These are phyloP conservation scores for Ascoidea rubescens DNA, from an alignment of 805 yeast species.

Conservation along the genomic window DNA sequence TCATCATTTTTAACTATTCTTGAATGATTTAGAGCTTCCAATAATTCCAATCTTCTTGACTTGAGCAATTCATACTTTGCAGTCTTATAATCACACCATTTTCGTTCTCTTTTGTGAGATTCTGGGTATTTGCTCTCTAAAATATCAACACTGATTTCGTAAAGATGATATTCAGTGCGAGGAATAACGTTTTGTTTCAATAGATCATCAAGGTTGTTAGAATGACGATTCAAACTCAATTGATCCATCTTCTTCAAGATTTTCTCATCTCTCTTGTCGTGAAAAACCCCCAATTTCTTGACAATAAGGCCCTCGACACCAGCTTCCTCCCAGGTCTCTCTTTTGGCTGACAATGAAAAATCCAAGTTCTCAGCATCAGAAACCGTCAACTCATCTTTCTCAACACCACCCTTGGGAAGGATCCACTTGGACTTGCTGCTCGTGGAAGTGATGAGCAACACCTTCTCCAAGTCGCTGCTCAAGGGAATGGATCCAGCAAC, in stretches of 20 bases:
- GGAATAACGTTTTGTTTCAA: conserved; percentile 24
- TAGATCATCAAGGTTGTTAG: neutral
- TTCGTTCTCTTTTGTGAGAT: conserved; percentile 38
- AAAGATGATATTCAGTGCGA: conserved; percentile 78
- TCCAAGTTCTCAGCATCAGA: conserved; percentile 5
- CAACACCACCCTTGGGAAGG: conserved; percentile 93
- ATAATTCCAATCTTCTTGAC: conserved; percentile 54
- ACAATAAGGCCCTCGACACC: conserved; percentile 65
- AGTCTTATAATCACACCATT: conserved; percentile 62
- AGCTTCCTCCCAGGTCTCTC: conserved; percentile 98
- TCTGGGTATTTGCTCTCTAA: conserved; percentile 72
- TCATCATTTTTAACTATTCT: no score
- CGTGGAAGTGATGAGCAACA: conserved; percentile 68
- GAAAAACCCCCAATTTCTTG: conserved; percentile 45
- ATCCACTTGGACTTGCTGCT: conserved; percentile 67
- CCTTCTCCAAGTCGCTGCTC: conserved; percentile 38
- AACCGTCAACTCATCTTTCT: conserved; percentile 48
- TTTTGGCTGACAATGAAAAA: conserved; percentile 38
- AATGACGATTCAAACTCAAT: neutral
- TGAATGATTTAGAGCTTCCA: conserved; percentile 37
- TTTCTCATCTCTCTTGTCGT: conserved; percentile 42
- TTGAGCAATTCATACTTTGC: conserved; percentile 45
- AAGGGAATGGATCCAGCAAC: conserved; percentile 90
- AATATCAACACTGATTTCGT: conserved; percentile 51
- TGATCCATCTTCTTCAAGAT: conserved; percentile 5